Base-by-base conservation (phyloP, 345 rosid species). In the Hypericum perforatum region DNA sequence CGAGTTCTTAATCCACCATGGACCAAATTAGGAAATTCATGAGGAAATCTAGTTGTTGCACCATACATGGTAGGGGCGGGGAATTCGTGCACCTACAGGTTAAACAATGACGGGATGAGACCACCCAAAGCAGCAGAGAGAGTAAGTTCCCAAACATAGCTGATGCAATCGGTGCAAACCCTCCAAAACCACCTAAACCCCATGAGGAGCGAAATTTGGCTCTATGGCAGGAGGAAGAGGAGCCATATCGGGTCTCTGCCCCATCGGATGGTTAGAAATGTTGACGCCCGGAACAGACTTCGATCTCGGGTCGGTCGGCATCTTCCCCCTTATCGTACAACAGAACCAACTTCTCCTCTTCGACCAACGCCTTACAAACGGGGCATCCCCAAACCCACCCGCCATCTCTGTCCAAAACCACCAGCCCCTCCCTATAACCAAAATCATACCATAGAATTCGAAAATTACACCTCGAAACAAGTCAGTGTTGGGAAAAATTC, bases 211-310 rank as follows among this genome's bases (percentile, higher is more conserved):
- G 71, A 89, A 82, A 36, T 83, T 77, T 6, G 12, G 16, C 59
- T 78, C 84, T 0, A 89, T 77, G 12, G 82, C 95, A 0, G 86
- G 94, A 6, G n/a, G n/a, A n/a, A 91, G 86, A 49, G 84, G 91
- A 45, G 97, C 97, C 2, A 97, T 94, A 59, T 89, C 94, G 7
- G 99, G 99, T 56, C 97, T 86, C 80, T 86, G 99, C 39, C 99
- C 99, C 5, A 92, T 54, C 0, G 99, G 99, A 54, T 94, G 99
- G 60, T 78, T 79, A 0, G 99, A 97, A 51, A 94, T 88, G 46
- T 81, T 63, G 41, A 89, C 67, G 15, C 87, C 92, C 0, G 97
- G 99, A 32, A 82, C 59, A 8, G 95, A 83, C 70, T 75, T 94
- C 8, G 97, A 82, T 32, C 99, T 71, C 9, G 99, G 99, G 54